Percentiles rank a stretch among this genome's conserved stretches.
phyloP scores from a whole-genome alignment of 371 early-diverging fungal species.

The Mycotypha africana region DNA sequence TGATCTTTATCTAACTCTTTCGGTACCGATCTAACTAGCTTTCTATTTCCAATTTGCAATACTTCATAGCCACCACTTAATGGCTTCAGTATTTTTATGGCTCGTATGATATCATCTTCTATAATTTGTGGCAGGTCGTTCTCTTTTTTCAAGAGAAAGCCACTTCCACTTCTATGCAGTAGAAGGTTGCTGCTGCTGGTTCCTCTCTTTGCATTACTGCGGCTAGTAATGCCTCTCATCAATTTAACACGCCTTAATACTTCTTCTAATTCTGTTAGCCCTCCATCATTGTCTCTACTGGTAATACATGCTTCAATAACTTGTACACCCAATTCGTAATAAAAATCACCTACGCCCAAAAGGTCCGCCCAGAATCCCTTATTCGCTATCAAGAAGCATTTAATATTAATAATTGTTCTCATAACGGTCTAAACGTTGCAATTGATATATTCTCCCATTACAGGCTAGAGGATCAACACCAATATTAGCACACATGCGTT shows the following conservation, averaged over 20 bases:
- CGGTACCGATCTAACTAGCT: constrained; percentile 87
- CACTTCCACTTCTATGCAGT: no score
- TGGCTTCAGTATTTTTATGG: constrained; percentile 80
- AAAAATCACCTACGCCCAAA: constrained; percentile 96
- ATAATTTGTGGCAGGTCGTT: no score
- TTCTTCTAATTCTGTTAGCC: constrained; percentile 81
- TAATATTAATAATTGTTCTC: background rate
- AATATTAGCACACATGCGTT: constrained; percentile 88
- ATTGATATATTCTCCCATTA: constrained; percentile 52
- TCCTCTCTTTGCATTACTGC: constrained; percentile 24
- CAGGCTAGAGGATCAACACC: constrained; percentile 96
- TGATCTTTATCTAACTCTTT: constrained; percentile 85
- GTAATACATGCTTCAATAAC: constrained; percentile 85
- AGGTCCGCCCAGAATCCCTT: constrained; percentile 94
- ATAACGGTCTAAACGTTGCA: background rate
- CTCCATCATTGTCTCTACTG: constrained; percentile 84
- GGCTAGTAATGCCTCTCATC: constrained; percentile 49
- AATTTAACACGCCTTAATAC: constrained; percentile 62
- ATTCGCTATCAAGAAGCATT: constrained; percentile 63
- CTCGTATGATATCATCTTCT: constrained; percentile 77
- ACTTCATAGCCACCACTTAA: constrained; percentile 85
- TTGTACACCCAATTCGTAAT: constrained; percentile 92
- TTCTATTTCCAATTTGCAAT: constrained; percentile 66
- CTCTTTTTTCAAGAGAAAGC: no score
- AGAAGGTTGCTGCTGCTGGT: constrained; percentile 1